Conservation (phyloP, 305 asterid species). For the Fraxinus baroniana region DNA sequence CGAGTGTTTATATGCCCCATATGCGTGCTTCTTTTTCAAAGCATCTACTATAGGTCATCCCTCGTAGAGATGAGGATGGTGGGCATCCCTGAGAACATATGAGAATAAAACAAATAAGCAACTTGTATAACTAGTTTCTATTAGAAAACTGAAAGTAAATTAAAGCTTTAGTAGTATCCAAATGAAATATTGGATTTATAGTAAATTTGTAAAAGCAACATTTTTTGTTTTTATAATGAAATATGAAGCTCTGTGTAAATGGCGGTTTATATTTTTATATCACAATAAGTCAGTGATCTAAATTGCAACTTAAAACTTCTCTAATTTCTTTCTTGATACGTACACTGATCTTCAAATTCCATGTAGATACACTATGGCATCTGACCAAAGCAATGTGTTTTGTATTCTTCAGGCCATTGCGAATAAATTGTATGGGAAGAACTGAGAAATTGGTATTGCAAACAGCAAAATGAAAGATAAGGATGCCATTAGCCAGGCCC, state of each 20-base stretch:
- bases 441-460: neutral
- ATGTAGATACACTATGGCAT: neutral
- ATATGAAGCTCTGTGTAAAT: no score
- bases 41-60: slow-evolving; percentile 52
- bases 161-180: neutral
- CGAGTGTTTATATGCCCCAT: slow-evolving; percentile 82
- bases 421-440: neutral
- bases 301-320: neutral
- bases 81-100: slow-evolving; percentile 69
- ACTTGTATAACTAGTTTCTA: neutral
- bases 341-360: neutral
- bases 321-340: neutral
- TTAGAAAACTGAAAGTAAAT: neutral
- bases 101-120: slow-evolving; percentile 22
- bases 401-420: neutral
- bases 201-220: no score
- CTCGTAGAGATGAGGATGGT: slow-evolving; percentile 64
- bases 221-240: no score
- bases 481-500: neutral
- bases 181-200: no score
- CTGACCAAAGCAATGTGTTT: neutral
- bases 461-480: neutral
- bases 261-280: neutral
- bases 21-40: slow-evolving; percentile 75
- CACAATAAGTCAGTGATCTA: neutral